Percentiles rank a stretch among this genome's conserved stretches.
Evolutionary conservation across 805 yeast species (phyloP).

Genomic region (Wickerhamomyces canadensis): DNA sequence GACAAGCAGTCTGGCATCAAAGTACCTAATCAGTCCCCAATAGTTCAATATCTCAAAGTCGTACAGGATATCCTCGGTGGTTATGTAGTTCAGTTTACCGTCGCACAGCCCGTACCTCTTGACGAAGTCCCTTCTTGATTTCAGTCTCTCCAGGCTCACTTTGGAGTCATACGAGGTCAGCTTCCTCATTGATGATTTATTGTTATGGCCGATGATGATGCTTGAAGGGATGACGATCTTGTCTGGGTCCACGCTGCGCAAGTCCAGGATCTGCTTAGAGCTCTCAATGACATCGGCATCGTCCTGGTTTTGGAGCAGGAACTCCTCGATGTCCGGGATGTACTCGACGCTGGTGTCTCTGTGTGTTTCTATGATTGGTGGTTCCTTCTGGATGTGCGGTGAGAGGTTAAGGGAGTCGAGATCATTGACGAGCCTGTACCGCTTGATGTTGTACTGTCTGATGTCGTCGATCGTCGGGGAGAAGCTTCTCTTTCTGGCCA

Average conservation of each 20-base stretch:
- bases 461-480: constrained; percentile 18
- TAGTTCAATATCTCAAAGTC: constrained; percentile 18
- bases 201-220: background rate
- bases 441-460: constrained; percentile 26
- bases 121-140: background rate
- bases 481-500: constrained; percentile 6
- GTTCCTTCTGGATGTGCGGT: background rate
- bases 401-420: constrained; percentile 24
- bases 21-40: constrained; percentile 24
- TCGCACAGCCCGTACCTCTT: background rate
- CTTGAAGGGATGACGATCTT: constrained; percentile 1
- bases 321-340: constrained; percentile 15
- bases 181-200: too few species aligned
- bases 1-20: constrained; percentile 14
- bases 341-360: constrained; percentile 2
- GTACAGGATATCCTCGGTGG: constrained; percentile 17
- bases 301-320: constrained; percentile 11
- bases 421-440: constrained; percentile 26
- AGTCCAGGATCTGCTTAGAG: constrained; percentile 5
- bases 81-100: constrained; percentile 2
- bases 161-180: background rate
- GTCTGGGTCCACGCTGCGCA: background rate
- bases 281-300: constrained; percentile 11
- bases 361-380: background rate
- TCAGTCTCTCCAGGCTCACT: constrained; percentile 2